These are phyloP conservation scores for Hippophae rhamnoides DNA, from an alignment of 306 rosid species.

Conservation along the genomic window DNA sequence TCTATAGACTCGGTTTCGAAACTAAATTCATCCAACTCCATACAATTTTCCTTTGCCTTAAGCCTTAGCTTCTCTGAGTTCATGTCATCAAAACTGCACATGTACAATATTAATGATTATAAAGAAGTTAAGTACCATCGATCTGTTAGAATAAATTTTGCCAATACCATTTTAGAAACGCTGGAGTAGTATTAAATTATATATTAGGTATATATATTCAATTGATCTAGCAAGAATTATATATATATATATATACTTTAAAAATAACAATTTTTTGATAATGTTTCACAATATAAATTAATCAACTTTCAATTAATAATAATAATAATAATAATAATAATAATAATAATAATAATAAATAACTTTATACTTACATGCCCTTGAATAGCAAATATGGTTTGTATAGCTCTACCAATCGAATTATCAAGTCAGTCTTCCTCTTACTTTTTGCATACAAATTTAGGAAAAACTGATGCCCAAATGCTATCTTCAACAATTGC, in stretches of 20 bases:
- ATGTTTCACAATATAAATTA: too few species aligned
- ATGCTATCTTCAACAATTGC: conserved; percentile 11
- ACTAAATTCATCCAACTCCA: conserved; percentile 2
- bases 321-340: too few species aligned
- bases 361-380: conserved; percentile 19
- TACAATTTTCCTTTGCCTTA: not conserved
- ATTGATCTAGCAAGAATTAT: too few species aligned
- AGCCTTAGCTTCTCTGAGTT: conserved; percentile 23
- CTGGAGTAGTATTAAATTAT: too few species aligned
- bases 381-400: conserved; percentile 21
- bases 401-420: conserved; percentile 25
- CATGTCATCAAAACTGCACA: conserved; percentile 31
- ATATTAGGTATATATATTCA: too few species aligned
- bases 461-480: not conserved
- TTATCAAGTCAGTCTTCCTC: not conserved
- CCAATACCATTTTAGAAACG: too few species aligned
- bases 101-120: not conserved
- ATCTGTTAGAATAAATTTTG: too few species aligned
- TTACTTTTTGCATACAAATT: not conserved
- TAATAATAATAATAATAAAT: not conserved
- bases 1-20: conserved; percentile 32
- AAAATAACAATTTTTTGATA: too few species aligned
- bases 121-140: too few species aligned
- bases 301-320: too few species aligned
- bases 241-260: too few species aligned